phyloP scores from a whole-genome alignment of 805 yeast species.

The Suhomyces prunicola region DNA sequence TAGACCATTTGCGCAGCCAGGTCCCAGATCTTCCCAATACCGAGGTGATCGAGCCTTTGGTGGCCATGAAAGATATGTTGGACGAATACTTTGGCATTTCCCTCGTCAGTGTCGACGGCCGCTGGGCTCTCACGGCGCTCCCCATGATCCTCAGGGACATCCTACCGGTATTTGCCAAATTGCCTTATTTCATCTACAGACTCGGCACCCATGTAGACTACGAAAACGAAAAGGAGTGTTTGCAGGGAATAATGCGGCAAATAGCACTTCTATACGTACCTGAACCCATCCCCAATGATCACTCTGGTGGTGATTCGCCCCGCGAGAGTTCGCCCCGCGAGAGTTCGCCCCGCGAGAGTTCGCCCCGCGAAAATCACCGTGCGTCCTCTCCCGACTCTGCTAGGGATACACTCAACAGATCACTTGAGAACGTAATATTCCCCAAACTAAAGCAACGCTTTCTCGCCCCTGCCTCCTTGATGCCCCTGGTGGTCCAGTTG shows the following conservation, averaged over 20 bases:
- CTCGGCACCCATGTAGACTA: conserved; percentile 61
- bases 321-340: background rate
- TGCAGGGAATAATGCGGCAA: conserved; percentile 62
- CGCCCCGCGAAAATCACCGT: background rate
- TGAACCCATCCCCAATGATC: conserved; percentile 30
- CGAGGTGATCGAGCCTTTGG: conserved; percentile 16
- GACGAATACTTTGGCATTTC: conserved; percentile 60
- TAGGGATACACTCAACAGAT: background rate
- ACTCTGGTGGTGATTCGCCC: no score
- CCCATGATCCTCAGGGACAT: conserved; percentile 71
- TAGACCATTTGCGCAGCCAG: conserved; percentile 33
- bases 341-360: background rate
- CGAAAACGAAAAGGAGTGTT: conserved; percentile 64
- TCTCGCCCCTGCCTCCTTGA: conserved; percentile 56
- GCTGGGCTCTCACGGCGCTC: conserved; percentile 42
- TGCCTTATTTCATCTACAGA: conserved; percentile 64
- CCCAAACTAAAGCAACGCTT: conserved; percentile 63
- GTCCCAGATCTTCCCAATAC: conserved; percentile 15
- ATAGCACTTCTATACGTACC: conserved; percentile 76
- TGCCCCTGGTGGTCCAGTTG: conserved; percentile 66
- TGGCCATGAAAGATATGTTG: conserved; percentile 70
- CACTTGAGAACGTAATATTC: conserved; percentile 58
- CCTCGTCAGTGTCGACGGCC: conserved; percentile 29
- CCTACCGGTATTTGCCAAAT: conserved; percentile 57
- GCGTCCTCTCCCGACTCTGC: background rate